Percentiles rank a stretch among this genome's conserved stretches.
Conservation (phyloP, 768 basidiomycete genomes). For the Neoboletus magnificus region DNA sequence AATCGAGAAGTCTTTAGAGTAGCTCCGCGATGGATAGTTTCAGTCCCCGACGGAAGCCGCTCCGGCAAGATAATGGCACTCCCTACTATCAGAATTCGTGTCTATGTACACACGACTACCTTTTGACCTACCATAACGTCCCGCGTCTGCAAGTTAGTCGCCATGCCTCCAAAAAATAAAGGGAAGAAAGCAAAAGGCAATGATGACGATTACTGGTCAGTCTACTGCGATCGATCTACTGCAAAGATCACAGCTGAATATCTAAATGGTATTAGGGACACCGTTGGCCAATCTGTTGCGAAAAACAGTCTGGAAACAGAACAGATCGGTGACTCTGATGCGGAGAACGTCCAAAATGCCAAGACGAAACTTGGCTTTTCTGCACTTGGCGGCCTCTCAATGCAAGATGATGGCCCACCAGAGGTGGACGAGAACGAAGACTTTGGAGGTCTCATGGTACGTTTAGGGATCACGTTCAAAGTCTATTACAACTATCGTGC, state of each 20-base stretch:
- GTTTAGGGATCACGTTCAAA: slow-evolving; percentile 17
- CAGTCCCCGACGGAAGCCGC: slow-evolving; percentile 8
- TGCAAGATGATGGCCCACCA: slow-evolving; percentile 41
- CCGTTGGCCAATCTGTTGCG: slow-evolving; percentile 55
- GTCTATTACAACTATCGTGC: not conserved
- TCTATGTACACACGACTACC: not conserved
- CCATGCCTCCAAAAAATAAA: slow-evolving; percentile 61
- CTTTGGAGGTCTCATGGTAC: slow-evolving; percentile 75
- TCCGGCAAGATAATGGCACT: slow-evolving; percentile 16
- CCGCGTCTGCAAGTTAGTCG: not conserved
- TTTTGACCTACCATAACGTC: not conserved
- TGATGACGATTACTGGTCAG: slow-evolving; percentile 78
- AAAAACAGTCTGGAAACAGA: slow-evolving; percentile 36
- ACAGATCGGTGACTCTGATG: slow-evolving; percentile 39
- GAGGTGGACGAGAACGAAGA: slow-evolving; percentile 59
- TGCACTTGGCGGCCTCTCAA: slow-evolving; percentile 46
- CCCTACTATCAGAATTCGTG: not conserved
- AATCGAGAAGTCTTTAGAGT: no score
- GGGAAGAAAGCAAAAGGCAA: slow-evolving; percentile 85
- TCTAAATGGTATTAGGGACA: slow-evolving; percentile 47
- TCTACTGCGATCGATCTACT: slow-evolving; percentile 12
- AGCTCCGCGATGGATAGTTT: slow-evolving; percentile 11
- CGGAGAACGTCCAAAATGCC: slow-evolving; percentile 34
- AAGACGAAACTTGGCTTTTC: slow-evolving; percentile 42
- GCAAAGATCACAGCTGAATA: slow-evolving; percentile 16